Evolutionary conservation across 108 stramenopile species (phyloP), one percentile per base, ranked within the genome.

Genomic region (Cyclostephanos tholiformis): DNA sequence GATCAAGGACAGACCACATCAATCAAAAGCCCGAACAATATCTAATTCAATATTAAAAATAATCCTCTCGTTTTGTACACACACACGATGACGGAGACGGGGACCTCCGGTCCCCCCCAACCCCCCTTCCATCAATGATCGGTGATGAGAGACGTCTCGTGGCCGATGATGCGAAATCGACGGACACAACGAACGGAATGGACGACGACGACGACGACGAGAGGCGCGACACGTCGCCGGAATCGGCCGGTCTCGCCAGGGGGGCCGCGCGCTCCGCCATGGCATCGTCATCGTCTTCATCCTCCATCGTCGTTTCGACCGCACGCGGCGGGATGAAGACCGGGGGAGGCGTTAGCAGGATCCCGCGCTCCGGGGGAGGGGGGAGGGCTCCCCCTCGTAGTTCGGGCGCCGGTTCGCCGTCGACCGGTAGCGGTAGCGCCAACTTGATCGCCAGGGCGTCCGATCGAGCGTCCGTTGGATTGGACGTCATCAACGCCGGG

Each of bases 381-480:
- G 53, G 46, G 0, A n/a, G n/a, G n/a, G n/a, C n/a, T n/a, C n/a
- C n/a, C n/a, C n/a, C n/a, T n/a, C n/a, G 56, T 55, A 22, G 29
- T 26, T 17, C 29, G 41, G 22, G 39, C 43, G 13, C 44, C 41
- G 56, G 39, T 4, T 16, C 20, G 25, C 41, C 36, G 50, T 32
- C n/a, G 13, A 32, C 36, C 48, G 41, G 61, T 48, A 27, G 25
- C 53, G 32, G 49, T 27, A 19, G 22, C 29, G 50, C 67, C 30
- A 48, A 80, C 44, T 39, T 63, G 41, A 71, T 90, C 14, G 89
- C 89, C 16, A 86, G 69, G 43, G 84, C 82, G 1, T 72, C 83
- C 4, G 89, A 90, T 70, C 75, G 85, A 39, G 63, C 84, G n/a
- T 83, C 85, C n/a, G 88, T 73, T n/a, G 85, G 85, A 27, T 62